Evolutionary conservation across 495 filamentous ascomycete genomes (phyloP).

Genomic region (Aspergillus baeticus): DNA sequence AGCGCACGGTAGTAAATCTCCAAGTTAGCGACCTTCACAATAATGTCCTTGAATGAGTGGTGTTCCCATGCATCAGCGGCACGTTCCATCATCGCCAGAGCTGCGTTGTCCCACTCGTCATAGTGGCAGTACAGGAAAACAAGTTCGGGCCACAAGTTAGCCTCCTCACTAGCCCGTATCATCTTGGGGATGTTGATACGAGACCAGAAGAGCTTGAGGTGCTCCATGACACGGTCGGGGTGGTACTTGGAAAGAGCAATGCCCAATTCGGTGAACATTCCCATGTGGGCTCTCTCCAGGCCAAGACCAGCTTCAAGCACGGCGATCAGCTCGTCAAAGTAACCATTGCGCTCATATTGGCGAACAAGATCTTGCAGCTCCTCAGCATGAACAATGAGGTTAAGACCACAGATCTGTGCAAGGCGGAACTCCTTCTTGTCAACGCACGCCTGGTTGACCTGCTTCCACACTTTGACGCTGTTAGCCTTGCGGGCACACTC

Average conservation of each 20-base stretch:
- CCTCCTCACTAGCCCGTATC: constrained; percentile 92
- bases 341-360: constrained; percentile 95
- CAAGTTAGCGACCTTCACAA: constrained; percentile 96
- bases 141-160: constrained; percentile 95
- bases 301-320: constrained; percentile 95
- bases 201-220: constrained; percentile 98
- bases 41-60: constrained; percentile 98
- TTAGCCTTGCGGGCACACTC: constrained; percentile 99
- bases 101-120: constrained; percentile 98
- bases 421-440: constrained; percentile 99
- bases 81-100: constrained; percentile 98
- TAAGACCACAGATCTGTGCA: constrained; percentile 98
- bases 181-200: constrained; percentile 98
- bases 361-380: constrained; percentile 90
- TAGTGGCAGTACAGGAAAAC: constrained; percentile 99
- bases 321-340: constrained; percentile 96
- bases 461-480: constrained; percentile 99
- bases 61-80: constrained; percentile 99
- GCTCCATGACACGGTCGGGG: constrained; percentile 96
- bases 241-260: constrained; percentile 96
- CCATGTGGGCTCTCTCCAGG: constrained; percentile 86
- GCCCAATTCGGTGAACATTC: constrained; percentile 96
- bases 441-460: constrained; percentile 96
- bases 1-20: constrained; percentile 98
- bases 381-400: constrained; percentile 97